phyloP scores from a whole-genome alignment of 306 rosid genomes.

The Prunus davidiana region DNA sequence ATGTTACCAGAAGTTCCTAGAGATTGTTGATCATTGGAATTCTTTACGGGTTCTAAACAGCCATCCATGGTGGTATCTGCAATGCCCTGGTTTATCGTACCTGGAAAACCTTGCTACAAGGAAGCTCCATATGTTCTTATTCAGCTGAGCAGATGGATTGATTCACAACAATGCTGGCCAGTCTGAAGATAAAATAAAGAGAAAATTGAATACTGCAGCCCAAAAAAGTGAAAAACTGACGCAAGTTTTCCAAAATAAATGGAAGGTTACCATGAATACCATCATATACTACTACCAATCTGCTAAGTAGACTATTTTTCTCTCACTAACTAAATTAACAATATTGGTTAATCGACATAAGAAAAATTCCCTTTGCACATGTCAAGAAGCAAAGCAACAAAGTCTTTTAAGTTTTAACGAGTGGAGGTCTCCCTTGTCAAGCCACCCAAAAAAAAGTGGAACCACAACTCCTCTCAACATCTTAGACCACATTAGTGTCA shows the following conservation, averaged over 20 bases:
- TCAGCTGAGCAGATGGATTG: slow-evolving; percentile 26
- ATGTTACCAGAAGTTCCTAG: slow-evolving; percentile 21
- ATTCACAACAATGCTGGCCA: slow-evolving; percentile 16
- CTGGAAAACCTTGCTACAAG: slow-evolving; percentile 20
- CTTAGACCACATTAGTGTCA: neutral
- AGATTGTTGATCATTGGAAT: slow-evolving; percentile 29
- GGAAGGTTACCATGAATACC: slow-evolving; percentile 3
- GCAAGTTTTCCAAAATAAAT: neutral
- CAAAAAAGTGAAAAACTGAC: neutral
- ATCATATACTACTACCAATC: neutral
- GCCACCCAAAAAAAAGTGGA: neutral
- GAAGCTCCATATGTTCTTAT: slow-evolving; percentile 25
- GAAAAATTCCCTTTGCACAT: neutral
- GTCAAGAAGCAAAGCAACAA: neutral
- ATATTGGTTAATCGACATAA: neutral
- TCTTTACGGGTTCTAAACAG: slow-evolving; percentile 26
- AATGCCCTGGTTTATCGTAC: slow-evolving; percentile 20
- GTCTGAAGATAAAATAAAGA: slow-evolving; percentile 3
- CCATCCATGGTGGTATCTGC: slow-evolving; percentile 45
- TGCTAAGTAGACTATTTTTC: neutral
- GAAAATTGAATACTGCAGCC: neutral
- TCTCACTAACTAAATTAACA: neutral
- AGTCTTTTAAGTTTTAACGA: neutral
- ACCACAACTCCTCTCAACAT: neutral
- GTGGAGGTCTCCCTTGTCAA: neutral